phyloP scores from a whole-genome alignment of 108 stramenopile species.

The Chaetoceros muelleri region DNA sequence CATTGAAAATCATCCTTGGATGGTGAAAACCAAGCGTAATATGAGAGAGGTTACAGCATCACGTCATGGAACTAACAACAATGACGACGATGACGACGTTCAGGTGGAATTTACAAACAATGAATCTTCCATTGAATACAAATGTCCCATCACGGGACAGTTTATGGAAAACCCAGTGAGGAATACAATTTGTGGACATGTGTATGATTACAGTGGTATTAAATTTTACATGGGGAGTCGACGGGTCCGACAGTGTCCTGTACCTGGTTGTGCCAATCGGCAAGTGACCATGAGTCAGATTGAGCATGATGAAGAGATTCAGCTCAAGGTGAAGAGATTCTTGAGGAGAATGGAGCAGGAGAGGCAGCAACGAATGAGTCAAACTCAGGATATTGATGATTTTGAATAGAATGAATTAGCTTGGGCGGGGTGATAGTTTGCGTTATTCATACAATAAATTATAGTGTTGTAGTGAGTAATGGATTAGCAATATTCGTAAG shows the following conservation, averaged over 20 bases:
- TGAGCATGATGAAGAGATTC: slow-evolving; percentile 35
- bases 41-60: slow-evolving; percentile 13
- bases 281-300: slow-evolving; percentile 12
- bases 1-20: too few species aligned
- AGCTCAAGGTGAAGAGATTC: slow-evolving; percentile 23
- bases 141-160: slow-evolving; percentile 33
- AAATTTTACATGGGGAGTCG: slow-evolving; percentile 10
- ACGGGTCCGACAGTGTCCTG: slow-evolving; percentile 21
- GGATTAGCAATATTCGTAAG: too few species aligned
- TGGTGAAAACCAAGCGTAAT: slow-evolving; percentile 19
- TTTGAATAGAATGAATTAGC: too few species aligned
- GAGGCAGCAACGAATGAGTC: slow-evolving; percentile 19
- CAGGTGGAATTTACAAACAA: slow-evolving; percentile 20
- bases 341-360: slow-evolving; percentile 20
- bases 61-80: slow-evolving; percentile 4
- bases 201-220: slow-evolving; percentile 25
- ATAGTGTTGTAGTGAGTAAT: too few species aligned
- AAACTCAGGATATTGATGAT: slow-evolving; percentile 19
- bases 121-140: slow-evolving; percentile 14
- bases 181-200: slow-evolving; percentile 32
- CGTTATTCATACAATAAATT: too few species aligned
- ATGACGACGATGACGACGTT: slow-evolving; percentile 24
- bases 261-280: slow-evolving; percentile 26
- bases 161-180: slow-evolving; percentile 28
- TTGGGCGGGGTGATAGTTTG: too few species aligned